These are phyloP conservation scores for Neurospora pannonica DNA, from an alignment of 495 filamentous ascomycete genomes.

Conservation along the genomic window DNA sequence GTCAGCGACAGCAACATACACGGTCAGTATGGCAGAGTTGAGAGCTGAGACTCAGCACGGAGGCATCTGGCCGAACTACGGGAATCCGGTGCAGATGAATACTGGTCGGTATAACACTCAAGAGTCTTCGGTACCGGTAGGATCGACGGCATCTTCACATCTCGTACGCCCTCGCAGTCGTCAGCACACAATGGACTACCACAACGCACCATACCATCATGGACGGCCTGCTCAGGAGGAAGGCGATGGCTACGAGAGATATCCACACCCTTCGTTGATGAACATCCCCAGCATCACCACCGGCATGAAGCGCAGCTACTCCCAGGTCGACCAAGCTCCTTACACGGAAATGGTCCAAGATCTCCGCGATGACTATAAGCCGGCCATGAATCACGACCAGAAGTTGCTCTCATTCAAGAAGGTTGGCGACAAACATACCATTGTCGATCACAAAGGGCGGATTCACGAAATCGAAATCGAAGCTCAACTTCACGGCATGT, in stretches of 20 bases:
- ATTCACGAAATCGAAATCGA: conserved; percentile 53
- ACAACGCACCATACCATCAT: conserved; percentile 30
- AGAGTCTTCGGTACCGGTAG: conserved; percentile 30
- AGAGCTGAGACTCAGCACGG: conserved; percentile 41
- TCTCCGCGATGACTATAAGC: conserved; percentile 44
- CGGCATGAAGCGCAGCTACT: conserved; percentile 43
- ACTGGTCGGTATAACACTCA: conserved; percentile 32
- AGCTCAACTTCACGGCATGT: conserved; percentile 91
- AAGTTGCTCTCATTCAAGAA: conserved; percentile 46
- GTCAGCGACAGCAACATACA: conserved; percentile 44
- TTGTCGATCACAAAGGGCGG: conserved; percentile 44
- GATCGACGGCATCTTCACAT: conserved; percentile 32
- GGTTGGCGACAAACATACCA: conserved; percentile 45
- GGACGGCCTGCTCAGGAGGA: conserved; percentile 37
- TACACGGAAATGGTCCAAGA: conserved; percentile 47
- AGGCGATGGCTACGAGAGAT: conserved; percentile 36
- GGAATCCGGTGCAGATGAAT: conserved; percentile 38
- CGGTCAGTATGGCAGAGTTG: conserved; percentile 47
- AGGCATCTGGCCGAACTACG: conserved; percentile 43
- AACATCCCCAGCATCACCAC: conserved; percentile 43
- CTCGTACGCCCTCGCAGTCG: conserved; percentile 35
- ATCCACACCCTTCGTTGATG: conserved; percentile 36
- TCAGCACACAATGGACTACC: conserved; percentile 25
- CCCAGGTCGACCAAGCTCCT: conserved; percentile 32
- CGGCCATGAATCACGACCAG: conserved; percentile 46